These are phyloP conservation scores for Sclerotinia spermophila DNA, from an alignment of 2,329 filamentous ascomycete species.

Conservation along the genomic window DNA sequence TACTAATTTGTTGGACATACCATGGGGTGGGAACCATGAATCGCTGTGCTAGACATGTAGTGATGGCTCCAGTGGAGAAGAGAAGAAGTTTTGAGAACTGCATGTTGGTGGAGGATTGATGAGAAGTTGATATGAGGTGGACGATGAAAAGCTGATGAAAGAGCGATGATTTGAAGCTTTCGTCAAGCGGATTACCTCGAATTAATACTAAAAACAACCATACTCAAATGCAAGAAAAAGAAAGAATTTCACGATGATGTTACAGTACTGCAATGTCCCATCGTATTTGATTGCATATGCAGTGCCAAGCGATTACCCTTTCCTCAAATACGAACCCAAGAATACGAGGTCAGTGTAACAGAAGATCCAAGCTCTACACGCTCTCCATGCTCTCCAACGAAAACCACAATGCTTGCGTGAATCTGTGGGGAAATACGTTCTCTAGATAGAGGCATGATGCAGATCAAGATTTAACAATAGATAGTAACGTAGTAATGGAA, in stretches of 20 bases:
- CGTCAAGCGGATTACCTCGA: neutral
- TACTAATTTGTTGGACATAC: constrained; percentile 20
- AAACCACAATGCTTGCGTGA: neutral
- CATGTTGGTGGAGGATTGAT: neutral
- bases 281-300: neutral
- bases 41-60: constrained; percentile 1
- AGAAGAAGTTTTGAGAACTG: constrained; percentile 4
- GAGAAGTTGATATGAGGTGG: neutral
- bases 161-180: neutral
- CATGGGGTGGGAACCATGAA: constrained; percentile 24
- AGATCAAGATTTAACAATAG: neutral
- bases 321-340: neutral
- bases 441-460: neutral
- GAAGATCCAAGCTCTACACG: neutral
- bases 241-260: neutral
- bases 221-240: neutral
- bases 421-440: neutral
- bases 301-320: neutral
- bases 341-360: constrained; percentile 4
- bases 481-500: neutral
- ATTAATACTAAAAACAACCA: neutral
- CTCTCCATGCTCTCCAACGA: neutral
- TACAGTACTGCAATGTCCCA: neutral
- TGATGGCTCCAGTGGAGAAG: neutral
- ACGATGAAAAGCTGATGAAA: neutral